Evolutionary conservation across 192 early-diverging fungal genomes (phyloP), one percentile per base, ranked within the genome.

Genomic region (Backusella mclennaniae): DNA sequence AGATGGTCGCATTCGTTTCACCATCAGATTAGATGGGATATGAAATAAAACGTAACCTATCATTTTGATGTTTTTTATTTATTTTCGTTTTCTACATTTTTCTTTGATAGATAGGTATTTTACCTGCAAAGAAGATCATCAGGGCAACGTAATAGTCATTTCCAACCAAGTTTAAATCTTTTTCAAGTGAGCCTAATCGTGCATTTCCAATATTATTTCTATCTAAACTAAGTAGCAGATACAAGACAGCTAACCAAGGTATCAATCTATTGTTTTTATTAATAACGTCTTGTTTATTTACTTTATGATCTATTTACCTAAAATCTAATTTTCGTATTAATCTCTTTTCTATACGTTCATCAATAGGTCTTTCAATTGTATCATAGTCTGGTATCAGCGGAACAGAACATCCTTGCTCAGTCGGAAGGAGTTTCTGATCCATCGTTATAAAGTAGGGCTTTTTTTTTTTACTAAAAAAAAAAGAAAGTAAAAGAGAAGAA

Each of bases 151-250:
- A 80, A 52, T 73, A 80, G 41, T 80, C 79, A 31, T 80, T 76
- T n/a, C 79, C 79, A 21, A 31, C 52, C 2, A 80, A 29, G 39
- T 73, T 53, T 15, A 80, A 53, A 74, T 80, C 79, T n/a, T 76
- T 66, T 59, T 80, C 79, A 31, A 80, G 49, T 5, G 71, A 9
- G 2, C 79, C 79, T 29, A 77, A 66, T 1, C 75, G 39, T 9
- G 79, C 79, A 76, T 79, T 79, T 39, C 78, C 78, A 66, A 79
- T 79, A 36, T 79, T 79, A 23, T 76, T 76, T 76, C 75, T 66
- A 69, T 76, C 75, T 17, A 76, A 52, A 21, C 75, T 76, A 36
- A 76, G 52, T 44, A 76, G 9, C 44, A 76, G 35, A n/a, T 76
- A 76, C 6, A 76, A 68, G 35, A 76, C 14, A 26, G 75, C 35